phyloP scores from a whole-genome alignment of 148 eudicot species.

The Vaccinium macrocarpon region DNA sequence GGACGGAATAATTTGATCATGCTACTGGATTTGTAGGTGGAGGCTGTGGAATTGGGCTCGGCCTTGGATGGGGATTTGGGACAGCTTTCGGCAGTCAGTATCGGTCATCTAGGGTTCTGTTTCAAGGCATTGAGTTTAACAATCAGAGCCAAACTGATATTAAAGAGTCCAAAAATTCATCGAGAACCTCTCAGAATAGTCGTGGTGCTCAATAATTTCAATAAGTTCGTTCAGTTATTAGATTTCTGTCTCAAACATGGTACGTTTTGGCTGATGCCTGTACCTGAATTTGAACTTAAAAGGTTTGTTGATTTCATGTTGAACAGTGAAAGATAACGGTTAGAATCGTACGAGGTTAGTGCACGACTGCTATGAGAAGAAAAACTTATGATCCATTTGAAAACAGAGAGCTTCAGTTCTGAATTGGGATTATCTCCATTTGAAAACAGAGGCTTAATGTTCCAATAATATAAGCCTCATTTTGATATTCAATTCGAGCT shows the following conservation, averaged over 20 bases:
- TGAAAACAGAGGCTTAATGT: too few relatives aligned
- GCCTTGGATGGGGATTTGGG: conserved; percentile 89
- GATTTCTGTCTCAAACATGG: background rate
- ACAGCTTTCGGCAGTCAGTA: conserved; percentile 66
- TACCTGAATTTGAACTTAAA: background rate
- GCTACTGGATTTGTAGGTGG: conserved; percentile 47
- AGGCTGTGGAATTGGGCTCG: conserved; percentile 80
- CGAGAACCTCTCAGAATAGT: conserved; percentile 18
- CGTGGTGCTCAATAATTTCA: conserved; percentile 18
- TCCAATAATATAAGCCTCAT: too few relatives aligned
- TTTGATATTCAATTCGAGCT: background rate
- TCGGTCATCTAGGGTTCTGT: conserved; percentile 50
- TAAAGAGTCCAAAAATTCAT: conserved; percentile 25
- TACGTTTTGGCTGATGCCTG: background rate
- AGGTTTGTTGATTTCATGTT: background rate
- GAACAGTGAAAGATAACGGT: background rate
- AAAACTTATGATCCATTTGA: background rate
- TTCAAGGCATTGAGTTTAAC: conserved; percentile 54
- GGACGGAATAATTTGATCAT: background rate
- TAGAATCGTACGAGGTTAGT: background rate
- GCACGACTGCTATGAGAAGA: background rate
- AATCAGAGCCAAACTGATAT: conserved; percentile 18
- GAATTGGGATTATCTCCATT: background rate
- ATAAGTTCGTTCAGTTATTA: background rate
- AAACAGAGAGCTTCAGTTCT: background rate